Conservation (phyloP, 805 yeast species). For the Saturnispora diversa region DNA sequence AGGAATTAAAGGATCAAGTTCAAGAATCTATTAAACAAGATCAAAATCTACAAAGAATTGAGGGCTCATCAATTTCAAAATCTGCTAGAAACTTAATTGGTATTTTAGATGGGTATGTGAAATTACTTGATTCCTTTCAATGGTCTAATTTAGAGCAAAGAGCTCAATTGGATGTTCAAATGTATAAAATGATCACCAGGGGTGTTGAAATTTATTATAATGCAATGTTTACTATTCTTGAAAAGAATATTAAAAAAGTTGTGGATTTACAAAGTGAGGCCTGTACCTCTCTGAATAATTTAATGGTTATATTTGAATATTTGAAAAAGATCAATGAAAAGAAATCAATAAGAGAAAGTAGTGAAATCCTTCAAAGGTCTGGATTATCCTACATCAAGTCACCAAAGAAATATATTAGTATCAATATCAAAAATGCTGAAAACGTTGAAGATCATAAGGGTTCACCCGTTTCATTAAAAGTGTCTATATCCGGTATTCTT, state of each 20-base stretch:
- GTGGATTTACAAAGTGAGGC: constrained; percentile 19
- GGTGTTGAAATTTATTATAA: constrained; percentile 47
- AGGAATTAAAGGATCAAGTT: constrained; percentile 26
- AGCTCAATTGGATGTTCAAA: constrained; percentile 50
- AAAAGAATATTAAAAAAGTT: constrained; percentile 17
- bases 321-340: constrained; percentile 8
- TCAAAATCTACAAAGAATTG: constrained; percentile 34
- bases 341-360: constrained; percentile 12
- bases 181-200: constrained; percentile 57
- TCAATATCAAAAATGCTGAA: constrained; percentile 24
- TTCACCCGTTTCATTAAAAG: constrained; percentile 23
- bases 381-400: neutral
- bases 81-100: constrained; percentile 24
- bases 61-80: constrained; percentile 25
- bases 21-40: constrained; percentile 53
- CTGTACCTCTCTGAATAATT: constrained; percentile 27
- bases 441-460: constrained; percentile 28
- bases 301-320: constrained; percentile 18
- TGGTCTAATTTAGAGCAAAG: constrained; percentile 63
- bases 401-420: constrained; percentile 19
- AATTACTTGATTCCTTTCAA: constrained; percentile 47
- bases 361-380: constrained; percentile 1
- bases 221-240: constrained; percentile 20
- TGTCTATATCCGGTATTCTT: constrained; percentile 19
- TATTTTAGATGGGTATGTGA: constrained; percentile 30